Evolutionary conservation across 1,284 basidiomycete genomes (phyloP), one percentile per base, ranked within the genome.

Genomic region (Grifola frondosa): DNA sequence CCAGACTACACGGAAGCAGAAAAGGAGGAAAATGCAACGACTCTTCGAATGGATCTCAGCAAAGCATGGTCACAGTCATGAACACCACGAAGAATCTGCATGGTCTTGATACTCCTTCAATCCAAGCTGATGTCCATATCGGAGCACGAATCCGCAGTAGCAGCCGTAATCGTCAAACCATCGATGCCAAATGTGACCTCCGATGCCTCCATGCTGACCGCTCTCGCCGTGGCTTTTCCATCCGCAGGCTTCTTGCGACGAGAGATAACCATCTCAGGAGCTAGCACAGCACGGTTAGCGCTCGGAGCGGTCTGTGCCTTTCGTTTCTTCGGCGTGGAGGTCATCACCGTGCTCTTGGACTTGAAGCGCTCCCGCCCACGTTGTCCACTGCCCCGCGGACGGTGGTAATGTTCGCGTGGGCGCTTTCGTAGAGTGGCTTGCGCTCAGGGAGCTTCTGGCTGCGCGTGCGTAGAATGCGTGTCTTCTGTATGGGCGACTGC

Each of bases 251-350:
- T n/a, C n/a, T n/a, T n/a, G n/a, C n/a, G n/a, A n/a, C n/a, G n/a
- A n/a, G n/a, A n/a, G n/a, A n/a, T n/a, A n/a, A n/a, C n/a, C n/a
- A n/a, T n/a, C n/a, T n/a, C n/a, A n/a, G 20, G 8, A 31, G n/a
- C 19, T 8, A 7, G 19, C 16, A 16, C 30, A 31, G 6, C n/a
- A 15, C n/a, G 10, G 6, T 13, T 6, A 31, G 30, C 13, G 30
- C 30, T 16, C 33, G 36, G 29, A 54, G 36, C 4, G 48, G 37
- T 36, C 31, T 19, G 37, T 41, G 46, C 5, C 29, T 37, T 7
- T 20, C 32, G 49, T 32, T 49, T 50, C 51, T 58, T 59, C 35
- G 60, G 61, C 6, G 61, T 63, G 7, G 61, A 63, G 17, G 61
- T 61, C 52, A 56, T 44, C 34, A 54, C 49, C 6, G 33, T 31